A percentile compares a stretch with the other conserved stretches of the same genome.
Conservation (phyloP, 1,139 yeast genomes). For the Protomyces inouyei region DNA sequence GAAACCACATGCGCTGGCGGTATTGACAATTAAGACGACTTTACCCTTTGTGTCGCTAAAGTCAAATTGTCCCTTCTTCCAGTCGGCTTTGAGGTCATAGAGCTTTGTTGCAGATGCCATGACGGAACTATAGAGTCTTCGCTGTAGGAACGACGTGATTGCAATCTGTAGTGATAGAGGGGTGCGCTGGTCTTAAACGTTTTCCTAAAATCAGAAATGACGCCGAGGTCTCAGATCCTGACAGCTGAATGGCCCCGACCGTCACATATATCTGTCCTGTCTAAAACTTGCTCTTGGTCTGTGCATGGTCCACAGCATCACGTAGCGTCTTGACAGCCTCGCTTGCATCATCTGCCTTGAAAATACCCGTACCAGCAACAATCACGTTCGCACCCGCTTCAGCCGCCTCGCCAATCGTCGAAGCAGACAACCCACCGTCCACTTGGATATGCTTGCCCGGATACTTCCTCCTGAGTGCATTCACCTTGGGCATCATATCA, state of each 20-base stretch:
- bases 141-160: neutral
- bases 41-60: slow-evolving; percentile 74
- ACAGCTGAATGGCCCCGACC: too few relatives aligned
- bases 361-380: slow-evolving; percentile 92
- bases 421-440: slow-evolving; percentile 92
- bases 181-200: too few relatives aligned
- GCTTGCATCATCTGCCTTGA: slow-evolving; percentile 52
- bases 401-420: slow-evolving; percentile 78
- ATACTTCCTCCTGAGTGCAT: slow-evolving; percentile 60
- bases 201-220: too few relatives aligned
- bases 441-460: slow-evolving; percentile 87
- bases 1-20: slow-evolving; percentile 65
- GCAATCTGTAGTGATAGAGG: neutral
- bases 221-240: too few relatives aligned
- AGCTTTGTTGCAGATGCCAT: slow-evolving; percentile 27
- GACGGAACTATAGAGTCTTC: neutral
- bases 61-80: slow-evolving; percentile 57
- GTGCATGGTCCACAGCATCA: slow-evolving; percentile 48
- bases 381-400: slow-evolving; percentile 95
- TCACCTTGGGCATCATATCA: slow-evolving; percentile 90
- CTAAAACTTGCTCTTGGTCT: neutral
- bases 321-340: slow-evolving; percentile 67
- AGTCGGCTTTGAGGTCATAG: slow-evolving; percentile 41
- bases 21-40: slow-evolving; percentile 84
- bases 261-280: neutral